phyloP scores from a whole-genome alignment of 805 yeast species.

The Wickerhamiella cacticola region DNA sequence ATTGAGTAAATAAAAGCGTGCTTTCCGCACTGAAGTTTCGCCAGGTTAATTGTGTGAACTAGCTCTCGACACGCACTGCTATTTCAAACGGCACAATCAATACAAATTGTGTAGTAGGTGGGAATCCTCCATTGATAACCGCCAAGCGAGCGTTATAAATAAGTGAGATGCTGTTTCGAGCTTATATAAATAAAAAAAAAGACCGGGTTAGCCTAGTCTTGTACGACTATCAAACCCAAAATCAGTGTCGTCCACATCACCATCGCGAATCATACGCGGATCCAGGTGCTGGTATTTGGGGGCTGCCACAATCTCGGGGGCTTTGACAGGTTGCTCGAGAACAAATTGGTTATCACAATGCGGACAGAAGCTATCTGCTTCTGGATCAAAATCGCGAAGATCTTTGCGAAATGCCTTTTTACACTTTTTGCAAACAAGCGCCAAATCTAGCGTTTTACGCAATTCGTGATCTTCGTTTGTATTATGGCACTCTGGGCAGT shows the following conservation, averaged over 20 bases:
- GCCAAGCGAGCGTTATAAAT: background rate
- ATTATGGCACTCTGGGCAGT: slow-evolving; percentile 28
- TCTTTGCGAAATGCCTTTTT: slow-evolving; percentile 28
- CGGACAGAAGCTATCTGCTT: slow-evolving; percentile 28
- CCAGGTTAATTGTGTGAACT: no score
- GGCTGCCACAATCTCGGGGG: slow-evolving; percentile 15
- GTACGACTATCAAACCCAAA: slow-evolving; percentile 22
- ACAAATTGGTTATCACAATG: slow-evolving; percentile 28
- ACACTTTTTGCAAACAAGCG: slow-evolving; percentile 28
- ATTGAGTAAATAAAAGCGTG: no score
- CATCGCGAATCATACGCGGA: slow-evolving; percentile 26
- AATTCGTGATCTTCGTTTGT: slow-evolving; percentile 26
- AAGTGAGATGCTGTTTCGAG: background rate
- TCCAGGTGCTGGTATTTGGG: slow-evolving; percentile 15
- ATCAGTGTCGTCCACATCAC: slow-evolving; percentile 24
- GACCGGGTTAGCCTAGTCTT: slow-evolving; percentile 16
- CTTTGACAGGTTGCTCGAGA: slow-evolving; percentile 18
- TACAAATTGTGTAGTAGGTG: no score
- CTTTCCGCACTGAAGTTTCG: no score
- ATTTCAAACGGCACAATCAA: no score
- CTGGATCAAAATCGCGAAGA: slow-evolving; percentile 27
- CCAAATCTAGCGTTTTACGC: slow-evolving; percentile 25
- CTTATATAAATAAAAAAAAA: no score
- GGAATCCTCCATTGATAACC: no score
- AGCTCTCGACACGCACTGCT: no score